Evolutionary conservation across 352 stramenopile species (phyloP), one percentile per base, ranked within the genome.

Genomic region (Phytopythium boreale): DNA sequence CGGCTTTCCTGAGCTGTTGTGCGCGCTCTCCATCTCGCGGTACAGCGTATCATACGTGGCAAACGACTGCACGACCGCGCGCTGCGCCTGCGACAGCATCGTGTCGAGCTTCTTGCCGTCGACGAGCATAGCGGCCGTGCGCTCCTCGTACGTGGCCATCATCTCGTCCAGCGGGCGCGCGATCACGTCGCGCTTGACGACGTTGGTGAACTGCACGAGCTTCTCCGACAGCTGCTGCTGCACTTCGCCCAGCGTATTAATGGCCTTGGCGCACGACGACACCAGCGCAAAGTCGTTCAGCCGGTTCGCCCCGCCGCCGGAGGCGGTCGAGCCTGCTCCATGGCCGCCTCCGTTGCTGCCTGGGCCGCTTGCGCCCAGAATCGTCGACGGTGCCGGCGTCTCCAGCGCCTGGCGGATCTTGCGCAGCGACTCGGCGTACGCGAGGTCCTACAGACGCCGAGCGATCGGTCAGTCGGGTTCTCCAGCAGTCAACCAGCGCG

Each of bases 161-260:
- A 95, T 93, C 50, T 95, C 84, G 1, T 92, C 82, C 7, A 95
- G 66, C n/a, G 79, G 83, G 12, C 82, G 81, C 1, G 67, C 59
- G 17, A 86, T 68, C 22, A 95, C 84, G 63, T 95, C 86, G 17
- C 84, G 70, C 56, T 88, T 87, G 57, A 95, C 67, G 3, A 87
- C 77, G 24, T 71, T 87, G 20, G 83, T 81, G n/a, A 93, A 82
- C 61, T 91, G 84, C 57, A 85, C 69, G 26, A 93, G 52, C 68
- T 95, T 95, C 24, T 95, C 84, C 11, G 79, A 79, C 20, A 92
- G 59, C 70, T 92, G 80, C 66, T 92, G 82, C 72, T 95, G 86
- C 31, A 85, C 75, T 64, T 94, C 82, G 14, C 78, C 83, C 11
- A 90, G 59, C 2, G 72, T 73, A 59, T 85, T 79, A 17, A 94